These are phyloP conservation scores for Chloris gayana DNA, from an alignment of 176 grass and related monocot species.

Conservation along the genomic window DNA sequence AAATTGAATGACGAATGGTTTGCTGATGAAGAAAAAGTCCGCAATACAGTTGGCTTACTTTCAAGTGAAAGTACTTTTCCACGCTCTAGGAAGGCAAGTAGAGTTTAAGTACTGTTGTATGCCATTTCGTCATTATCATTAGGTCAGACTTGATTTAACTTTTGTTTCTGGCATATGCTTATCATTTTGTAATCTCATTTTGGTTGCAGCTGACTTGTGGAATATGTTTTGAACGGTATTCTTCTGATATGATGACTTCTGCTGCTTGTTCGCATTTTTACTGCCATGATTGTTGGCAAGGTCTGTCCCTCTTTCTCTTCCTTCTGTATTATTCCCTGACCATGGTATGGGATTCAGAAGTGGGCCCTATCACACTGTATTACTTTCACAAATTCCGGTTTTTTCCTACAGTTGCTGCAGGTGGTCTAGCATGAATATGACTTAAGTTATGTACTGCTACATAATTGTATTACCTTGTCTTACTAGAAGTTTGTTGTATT, in stretches of 20 bases:
- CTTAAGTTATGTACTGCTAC: neutral
- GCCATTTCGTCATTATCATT: slow-evolving; percentile 26
- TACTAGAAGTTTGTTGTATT: neutral
- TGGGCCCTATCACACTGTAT: neutral
- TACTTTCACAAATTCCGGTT: neutral
- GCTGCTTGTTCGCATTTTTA: slow-evolving; percentile 79
- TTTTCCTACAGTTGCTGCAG: neutral
- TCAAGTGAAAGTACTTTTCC: slow-evolving; percentile 42
- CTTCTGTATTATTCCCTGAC: neutral
- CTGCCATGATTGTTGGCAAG: slow-evolving; percentile 87
- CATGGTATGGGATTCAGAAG: neutral
- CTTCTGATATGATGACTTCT: slow-evolving; percentile 55
- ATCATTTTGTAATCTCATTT: slow-evolving; percentile 37
- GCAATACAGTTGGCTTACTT: slow-evolving; percentile 68
- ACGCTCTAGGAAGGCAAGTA: slow-evolving; percentile 46
- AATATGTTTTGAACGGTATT: slow-evolving; percentile 89
- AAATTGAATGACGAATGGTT: slow-evolving; percentile 89
- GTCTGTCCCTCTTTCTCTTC: slow-evolving; percentile 37
- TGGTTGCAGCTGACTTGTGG: slow-evolving; percentile 85
- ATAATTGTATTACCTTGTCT: neutral
- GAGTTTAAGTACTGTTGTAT: slow-evolving; percentile 17
- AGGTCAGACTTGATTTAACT: slow-evolving; percentile 13
- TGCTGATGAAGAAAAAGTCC: slow-evolving; percentile 71
- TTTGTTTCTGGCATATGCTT: neutral
- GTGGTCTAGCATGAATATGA: neutral